A percentile compares a stretch with the other conserved stretches of the same genome.
Conservation (phyloP, 768 basidiomycete species). For the Grammothele lineata region DNA sequence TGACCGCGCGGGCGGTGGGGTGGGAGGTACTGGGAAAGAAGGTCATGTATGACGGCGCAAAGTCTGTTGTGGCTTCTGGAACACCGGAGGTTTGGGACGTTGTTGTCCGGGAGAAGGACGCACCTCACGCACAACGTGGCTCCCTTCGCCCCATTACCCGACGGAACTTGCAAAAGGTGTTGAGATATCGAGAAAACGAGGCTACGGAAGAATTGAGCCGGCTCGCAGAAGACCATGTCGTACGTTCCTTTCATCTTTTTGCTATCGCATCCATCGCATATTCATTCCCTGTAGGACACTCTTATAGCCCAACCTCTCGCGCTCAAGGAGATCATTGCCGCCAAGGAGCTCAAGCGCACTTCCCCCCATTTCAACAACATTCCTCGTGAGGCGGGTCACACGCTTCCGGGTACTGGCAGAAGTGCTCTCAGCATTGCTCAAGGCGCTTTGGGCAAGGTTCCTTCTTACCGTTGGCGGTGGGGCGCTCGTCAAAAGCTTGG, state of each 20-base stretch:
- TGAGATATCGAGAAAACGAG: slow-evolving; percentile 51
- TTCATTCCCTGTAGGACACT: slow-evolving; percentile 44
- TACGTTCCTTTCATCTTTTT: slow-evolving; percentile 34
- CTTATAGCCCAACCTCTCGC: slow-evolving; percentile 63
- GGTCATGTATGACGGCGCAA: slow-evolving; percentile 40
- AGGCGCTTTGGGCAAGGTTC: slow-evolving; percentile 35
- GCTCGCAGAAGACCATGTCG: slow-evolving; percentile 64
- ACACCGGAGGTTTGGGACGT: slow-evolving; percentile 40
- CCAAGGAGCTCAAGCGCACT: slow-evolving; percentile 28
- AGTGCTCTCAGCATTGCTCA: slow-evolving; percentile 51
- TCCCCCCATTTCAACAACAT: slow-evolving; percentile 9
- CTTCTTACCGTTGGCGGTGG: slow-evolving; percentile 17
- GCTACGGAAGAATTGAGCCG: slow-evolving; percentile 45
- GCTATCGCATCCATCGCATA: background rate
- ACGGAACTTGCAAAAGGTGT: slow-evolving; percentile 71
- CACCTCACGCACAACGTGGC: slow-evolving; percentile 29
- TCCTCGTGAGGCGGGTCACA: slow-evolving; percentile 44
- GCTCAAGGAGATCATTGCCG: slow-evolving; percentile 39
- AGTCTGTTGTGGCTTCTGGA: slow-evolving; percentile 48
- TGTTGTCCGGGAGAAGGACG: slow-evolving; percentile 44
- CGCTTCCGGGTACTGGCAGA: slow-evolving; percentile 52
- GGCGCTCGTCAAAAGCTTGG: slow-evolving; percentile 27
- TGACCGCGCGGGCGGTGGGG: slow-evolving; percentile 84
- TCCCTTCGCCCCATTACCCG: slow-evolving; percentile 61
- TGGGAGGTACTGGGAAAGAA: slow-evolving; percentile 69